A percentile compares a stretch with the other conserved stretches of the same genome.
These are phyloP conservation scores for Cornus controversa DNA, from an alignment of 148 eudicot genomes.

Conservation along the genomic window DNA sequence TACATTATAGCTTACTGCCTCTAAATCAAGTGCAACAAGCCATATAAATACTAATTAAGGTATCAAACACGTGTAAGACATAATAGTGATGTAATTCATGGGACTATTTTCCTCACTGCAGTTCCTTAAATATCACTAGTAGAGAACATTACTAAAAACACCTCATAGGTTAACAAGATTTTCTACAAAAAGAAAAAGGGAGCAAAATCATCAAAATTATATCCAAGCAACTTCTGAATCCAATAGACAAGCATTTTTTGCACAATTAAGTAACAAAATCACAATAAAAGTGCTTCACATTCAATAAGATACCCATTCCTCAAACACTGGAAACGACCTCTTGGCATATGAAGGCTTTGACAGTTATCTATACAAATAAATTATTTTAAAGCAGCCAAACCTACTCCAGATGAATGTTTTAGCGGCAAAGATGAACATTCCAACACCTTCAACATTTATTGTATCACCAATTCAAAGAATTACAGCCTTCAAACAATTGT, in stretches of 20 bases:
- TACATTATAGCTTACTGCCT: neutral
- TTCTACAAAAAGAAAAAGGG: neutral
- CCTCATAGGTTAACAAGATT: neutral
- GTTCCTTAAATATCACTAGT: neutral
- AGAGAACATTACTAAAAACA: neutral
- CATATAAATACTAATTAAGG: neutral
- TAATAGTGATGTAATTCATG: no score
- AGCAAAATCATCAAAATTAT: neutral
- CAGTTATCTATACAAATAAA: neutral
- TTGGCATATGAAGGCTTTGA: neutral
- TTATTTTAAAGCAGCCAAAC: neutral
- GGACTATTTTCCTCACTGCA: neutral
- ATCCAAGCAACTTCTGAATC: neutral
- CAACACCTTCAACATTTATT: neutral
- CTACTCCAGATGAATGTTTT: neutral
- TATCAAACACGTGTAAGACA: neutral
- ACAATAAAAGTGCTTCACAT: neutral
- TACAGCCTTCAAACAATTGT: neutral
- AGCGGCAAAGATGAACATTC: no score
- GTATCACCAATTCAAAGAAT: neutral
- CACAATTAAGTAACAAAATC: neutral
- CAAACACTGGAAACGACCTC: no score
- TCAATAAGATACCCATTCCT: no score
- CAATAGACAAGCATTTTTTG: no score
- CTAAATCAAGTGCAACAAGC: neutral